phyloP scores from a whole-genome alignment of 345 rosid species.

The Carallia brachiata region DNA sequence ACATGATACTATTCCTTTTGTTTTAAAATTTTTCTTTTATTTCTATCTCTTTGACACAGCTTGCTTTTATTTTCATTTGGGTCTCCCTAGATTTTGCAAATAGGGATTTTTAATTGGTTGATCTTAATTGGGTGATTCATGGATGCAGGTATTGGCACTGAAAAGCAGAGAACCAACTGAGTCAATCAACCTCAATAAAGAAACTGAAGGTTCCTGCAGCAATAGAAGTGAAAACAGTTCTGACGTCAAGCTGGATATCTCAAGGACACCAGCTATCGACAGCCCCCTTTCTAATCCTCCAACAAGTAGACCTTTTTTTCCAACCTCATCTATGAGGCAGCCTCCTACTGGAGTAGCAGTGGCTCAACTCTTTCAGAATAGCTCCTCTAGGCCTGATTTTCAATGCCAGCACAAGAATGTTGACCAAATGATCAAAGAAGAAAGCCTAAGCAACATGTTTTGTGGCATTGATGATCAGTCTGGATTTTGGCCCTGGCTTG shows the following conservation, averaged over 20 bases:
- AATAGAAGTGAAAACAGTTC: slow-evolving; percentile 93
- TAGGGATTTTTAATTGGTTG: not conserved
- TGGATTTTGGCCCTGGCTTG: slow-evolving; percentile 98
- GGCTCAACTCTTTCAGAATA: slow-evolving; percentile 55
- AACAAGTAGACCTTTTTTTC: slow-evolving; percentile 58
- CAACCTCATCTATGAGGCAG: slow-evolving; percentile 43
- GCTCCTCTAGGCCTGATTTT: slow-evolving; percentile 16
- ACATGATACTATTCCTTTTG: not conserved
- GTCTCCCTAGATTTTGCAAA: too few relatives aligned
- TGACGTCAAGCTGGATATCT: slow-evolving; percentile 78
- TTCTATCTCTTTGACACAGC: not conserved
- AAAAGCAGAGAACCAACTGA: slow-evolving; percentile 82
- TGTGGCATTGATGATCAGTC: slow-evolving; percentile 85
- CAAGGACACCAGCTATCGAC: slow-evolving; percentile 64
- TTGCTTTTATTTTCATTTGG: not conserved
- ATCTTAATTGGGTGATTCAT: slow-evolving; percentile 15
- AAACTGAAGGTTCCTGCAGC: slow-evolving; percentile 90
- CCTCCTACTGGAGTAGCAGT: slow-evolving; percentile 12
- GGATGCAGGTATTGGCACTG: slow-evolving; percentile 73
- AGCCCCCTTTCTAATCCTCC: slow-evolving; percentile 57
- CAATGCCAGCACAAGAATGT: slow-evolving; percentile 36
- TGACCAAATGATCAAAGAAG: slow-evolving; percentile 78
- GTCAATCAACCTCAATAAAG: slow-evolving; percentile 88
- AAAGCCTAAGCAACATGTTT: slow-evolving; percentile 84
- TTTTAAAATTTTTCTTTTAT: not conserved